Evolutionary conservation across 2,329 filamentous ascomycete genomes (phyloP), one percentile per base, ranked within the genome.

Genomic region (Calonectria henricotiae): DNA sequence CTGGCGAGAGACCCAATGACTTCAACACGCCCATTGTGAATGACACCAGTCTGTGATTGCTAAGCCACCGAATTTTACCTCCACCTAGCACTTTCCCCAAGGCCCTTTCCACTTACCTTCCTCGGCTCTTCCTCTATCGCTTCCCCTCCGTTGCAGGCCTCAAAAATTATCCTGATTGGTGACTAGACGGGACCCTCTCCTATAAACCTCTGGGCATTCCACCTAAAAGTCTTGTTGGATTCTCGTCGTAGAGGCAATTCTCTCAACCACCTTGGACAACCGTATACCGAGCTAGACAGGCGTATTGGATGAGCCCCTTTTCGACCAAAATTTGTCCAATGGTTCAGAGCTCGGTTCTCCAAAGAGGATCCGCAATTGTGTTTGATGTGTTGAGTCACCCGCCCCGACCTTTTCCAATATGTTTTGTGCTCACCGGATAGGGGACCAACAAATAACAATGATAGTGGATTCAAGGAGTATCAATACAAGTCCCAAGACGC

Each of bases 1-100:
- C 64, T 44, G 64, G 64, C 20, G 64, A 66, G 37, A 66, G 54
- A 54, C 64, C 64, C n/a, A 61, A 44, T 58, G 64, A 49, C 43
- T 66, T 66, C 62, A 80, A 64, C 54, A 78, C 74, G 47, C 77
- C 68, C 74, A 80, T 80, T 8, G 11, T 41, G 17, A 12, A 61
- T 44, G 2, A 17, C 27, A 32, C 25, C 23, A 41, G 54, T n/a
- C 43, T 30, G 13, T 25, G 17, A 27, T 25, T 43, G 23, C 39
- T 37, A 44, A 44, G 9, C 20, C 1, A n/a, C 8, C 23, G 9
- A 8, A 8, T 20, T 6, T 5, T 30, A 13, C 37, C 8, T 9
- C 23, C 17, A 15, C 37, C 25, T 25, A 30, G 20, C 13, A 39
- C 51, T 13, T 58, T 39, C 51, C 51, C 9, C 13, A 39, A 17